Evolutionary conservation across 257 asterid species (phyloP).

Genomic region (Schizonepeta tenuifolia): DNA sequence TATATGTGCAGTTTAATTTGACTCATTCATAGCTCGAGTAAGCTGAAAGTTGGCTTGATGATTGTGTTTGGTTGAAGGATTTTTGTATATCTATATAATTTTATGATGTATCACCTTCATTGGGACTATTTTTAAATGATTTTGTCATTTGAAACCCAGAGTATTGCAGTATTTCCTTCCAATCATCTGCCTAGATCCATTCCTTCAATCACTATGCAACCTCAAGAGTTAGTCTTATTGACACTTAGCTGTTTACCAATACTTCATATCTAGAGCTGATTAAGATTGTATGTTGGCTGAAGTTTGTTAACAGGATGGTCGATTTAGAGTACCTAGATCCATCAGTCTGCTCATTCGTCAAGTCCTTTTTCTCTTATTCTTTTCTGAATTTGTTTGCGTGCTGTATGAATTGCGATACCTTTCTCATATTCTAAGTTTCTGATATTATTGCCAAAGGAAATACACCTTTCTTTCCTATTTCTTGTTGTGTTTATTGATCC

Average conservation of each 20-base stretch:
- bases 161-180: neutral
- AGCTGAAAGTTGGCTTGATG: no score
- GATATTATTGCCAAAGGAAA: neutral
- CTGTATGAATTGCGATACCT: neutral
- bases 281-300: neutral
- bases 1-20: no score
- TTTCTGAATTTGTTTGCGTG: neutral
- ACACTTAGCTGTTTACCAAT: neutral
- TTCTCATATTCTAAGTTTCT: neutral
- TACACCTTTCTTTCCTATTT: neutral
- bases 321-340: neutral
- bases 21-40: no score
- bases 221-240: neutral
- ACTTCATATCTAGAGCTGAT: neutral
- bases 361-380: neutral
- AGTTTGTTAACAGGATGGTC: no score
- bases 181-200: neutral
- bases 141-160: neutral
- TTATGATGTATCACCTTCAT: neutral
- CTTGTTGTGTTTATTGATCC: neutral
- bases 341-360: neutral
- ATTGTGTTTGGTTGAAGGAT: neutral
- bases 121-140: neutral
- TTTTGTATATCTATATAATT: no score
- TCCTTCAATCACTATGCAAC: neutral